These are phyloP conservation scores for Anacardium occidentale DNA, from an alignment of 345 rosid species.

Conservation along the genomic window DNA sequence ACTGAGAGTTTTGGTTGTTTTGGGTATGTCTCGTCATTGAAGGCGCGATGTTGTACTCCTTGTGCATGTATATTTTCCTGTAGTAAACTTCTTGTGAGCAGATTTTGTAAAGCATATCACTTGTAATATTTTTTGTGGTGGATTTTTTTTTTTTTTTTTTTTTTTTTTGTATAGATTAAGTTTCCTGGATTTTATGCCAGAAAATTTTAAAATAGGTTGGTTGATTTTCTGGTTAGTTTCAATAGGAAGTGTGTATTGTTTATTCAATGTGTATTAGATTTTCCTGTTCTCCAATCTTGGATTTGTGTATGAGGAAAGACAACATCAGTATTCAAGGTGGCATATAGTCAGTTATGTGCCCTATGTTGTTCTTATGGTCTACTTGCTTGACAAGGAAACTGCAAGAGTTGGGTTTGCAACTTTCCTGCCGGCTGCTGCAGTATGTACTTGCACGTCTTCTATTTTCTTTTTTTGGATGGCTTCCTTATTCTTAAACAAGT, in stretches of 20 bases:
- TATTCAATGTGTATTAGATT: neutral
- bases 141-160: too few species aligned
- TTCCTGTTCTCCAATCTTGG: neutral
- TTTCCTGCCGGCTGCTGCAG: neutral
- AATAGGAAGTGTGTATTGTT: constrained; percentile 1
- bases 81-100: neutral
- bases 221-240: neutral
- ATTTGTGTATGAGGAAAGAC: neutral
- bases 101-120: neutral
- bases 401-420: neutral
- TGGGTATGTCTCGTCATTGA: neutral
- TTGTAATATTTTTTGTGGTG: neutral
- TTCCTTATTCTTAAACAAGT: neutral
- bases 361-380: neutral
- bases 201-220: neutral
- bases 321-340: neutral
- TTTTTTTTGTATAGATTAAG: constrained; percentile 12
- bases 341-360: neutral
- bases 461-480: neutral
- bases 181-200: neutral
- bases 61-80: constrained; percentile 4
- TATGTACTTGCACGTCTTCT: neutral
- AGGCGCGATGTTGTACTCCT: neutral
- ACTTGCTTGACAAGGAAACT: constrained; percentile 7
- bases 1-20: constrained; percentile 11